Evolutionary conservation across 2,329 filamentous ascomycete species (phyloP).

Genomic region (Penicillium crustosum): DNA sequence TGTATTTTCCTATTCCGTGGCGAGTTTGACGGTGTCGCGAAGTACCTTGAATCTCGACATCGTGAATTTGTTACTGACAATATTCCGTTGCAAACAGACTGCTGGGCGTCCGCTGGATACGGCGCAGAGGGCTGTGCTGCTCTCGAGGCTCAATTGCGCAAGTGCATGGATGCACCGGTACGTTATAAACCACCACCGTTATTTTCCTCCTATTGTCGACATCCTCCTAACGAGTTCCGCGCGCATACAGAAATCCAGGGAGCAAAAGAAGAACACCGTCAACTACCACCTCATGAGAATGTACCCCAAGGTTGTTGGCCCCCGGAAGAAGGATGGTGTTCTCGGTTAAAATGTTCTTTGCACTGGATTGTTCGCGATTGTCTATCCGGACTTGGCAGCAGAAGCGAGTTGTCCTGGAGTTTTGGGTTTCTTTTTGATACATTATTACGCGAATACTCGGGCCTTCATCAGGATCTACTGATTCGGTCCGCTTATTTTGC

Average conservation of each 20-base stretch:
- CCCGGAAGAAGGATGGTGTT: conserved; percentile 61
- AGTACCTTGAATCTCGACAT: background rate
- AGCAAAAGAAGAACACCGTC: conserved; percentile 71
- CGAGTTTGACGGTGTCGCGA: background rate
- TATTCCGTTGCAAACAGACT: conserved; percentile 33
- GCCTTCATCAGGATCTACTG: conserved; percentile 7
- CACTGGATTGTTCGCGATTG: background rate
- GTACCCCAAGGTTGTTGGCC: conserved; percentile 70
- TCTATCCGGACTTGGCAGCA: conserved; percentile 6
- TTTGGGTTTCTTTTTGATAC: conserved; percentile 21
- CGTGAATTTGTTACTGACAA: conserved; percentile 11
- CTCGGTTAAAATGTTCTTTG: conserved; percentile 31
- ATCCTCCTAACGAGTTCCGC: background rate
- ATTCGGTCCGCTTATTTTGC: conserved; percentile 13
- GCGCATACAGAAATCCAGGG: conserved; percentile 52
- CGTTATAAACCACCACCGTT: conserved; percentile 33
- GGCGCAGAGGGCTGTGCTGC: conserved; percentile 57
- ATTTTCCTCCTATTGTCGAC: background rate
- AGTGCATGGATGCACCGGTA: conserved; percentile 79
- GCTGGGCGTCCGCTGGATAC: conserved; percentile 50
- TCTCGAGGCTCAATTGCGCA: conserved; percentile 61
- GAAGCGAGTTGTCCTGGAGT: conserved; percentile 17
- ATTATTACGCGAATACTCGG: conserved; percentile 6
- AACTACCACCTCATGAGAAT: conserved; percentile 86
- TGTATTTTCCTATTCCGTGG: conserved; percentile 20